Percentiles rank a stretch among this genome's conserved stretches.
phyloP scores from a whole-genome alignment of 805 yeast genomes.

The Geotrichum ghanense region DNA sequence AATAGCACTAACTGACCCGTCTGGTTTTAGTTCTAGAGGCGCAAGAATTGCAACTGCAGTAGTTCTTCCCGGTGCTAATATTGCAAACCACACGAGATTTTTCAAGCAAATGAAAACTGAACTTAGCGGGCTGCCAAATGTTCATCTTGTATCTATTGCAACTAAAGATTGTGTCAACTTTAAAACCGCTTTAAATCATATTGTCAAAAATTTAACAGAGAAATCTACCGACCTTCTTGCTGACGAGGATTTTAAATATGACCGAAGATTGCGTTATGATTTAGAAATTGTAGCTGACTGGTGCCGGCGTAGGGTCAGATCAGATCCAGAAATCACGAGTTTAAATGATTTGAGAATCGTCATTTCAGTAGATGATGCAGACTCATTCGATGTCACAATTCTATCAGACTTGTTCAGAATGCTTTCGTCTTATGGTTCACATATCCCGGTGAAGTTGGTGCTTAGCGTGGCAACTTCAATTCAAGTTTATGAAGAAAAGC shows the following conservation, averaged over 20 bases:
- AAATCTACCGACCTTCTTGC: slow-evolving; percentile 9
- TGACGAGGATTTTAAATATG: slow-evolving; percentile 13
- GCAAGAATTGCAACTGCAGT: slow-evolving; percentile 19
- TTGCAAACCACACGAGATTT: slow-evolving; percentile 24
- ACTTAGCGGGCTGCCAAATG: slow-evolving; percentile 8
- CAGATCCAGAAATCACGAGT: not conserved
- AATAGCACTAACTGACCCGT: slow-evolving; percentile 2
- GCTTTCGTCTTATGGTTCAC: slow-evolving; percentile 23
- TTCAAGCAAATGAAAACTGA: slow-evolving; percentile 15
- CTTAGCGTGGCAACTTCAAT: slow-evolving; percentile 27
- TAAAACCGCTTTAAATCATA: slow-evolving; percentile 22
- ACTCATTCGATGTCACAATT: slow-evolving; percentile 24
- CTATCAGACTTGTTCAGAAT: slow-evolving; percentile 21
- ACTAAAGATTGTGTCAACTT: slow-evolving; percentile 27
- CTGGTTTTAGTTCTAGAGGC: slow-evolving; percentile 8
- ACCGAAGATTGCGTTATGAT: slow-evolving; percentile 28
- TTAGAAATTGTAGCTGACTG: slow-evolving; percentile 26
- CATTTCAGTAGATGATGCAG: slow-evolving; percentile 28
- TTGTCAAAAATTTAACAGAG: slow-evolving; percentile 24
- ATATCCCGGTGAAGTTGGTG: slow-evolving; percentile 25
- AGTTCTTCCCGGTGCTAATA: slow-evolving; percentile 25
- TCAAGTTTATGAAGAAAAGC: slow-evolving; percentile 24
- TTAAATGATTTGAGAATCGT: slow-evolving; percentile 17
- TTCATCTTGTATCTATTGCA: slow-evolving; percentile 19
- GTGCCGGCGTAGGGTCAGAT: slow-evolving; percentile 11